Evolutionary conservation across 495 filamentous ascomycete genomes (phyloP).

Genomic region (Lindgomyces ingoldianus): DNA sequence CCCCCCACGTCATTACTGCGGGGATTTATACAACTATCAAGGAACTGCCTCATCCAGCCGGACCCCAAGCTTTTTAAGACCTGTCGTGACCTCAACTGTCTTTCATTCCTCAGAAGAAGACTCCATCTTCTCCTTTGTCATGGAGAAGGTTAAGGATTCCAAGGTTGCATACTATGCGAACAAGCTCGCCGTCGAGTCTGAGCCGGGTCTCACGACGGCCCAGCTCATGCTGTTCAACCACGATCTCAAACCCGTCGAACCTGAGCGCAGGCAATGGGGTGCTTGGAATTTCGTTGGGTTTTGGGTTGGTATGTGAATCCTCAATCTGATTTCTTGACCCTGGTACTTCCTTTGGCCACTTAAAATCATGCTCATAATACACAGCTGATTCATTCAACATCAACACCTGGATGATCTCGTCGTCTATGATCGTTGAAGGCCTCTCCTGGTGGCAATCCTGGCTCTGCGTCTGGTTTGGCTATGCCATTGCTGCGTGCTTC

Average conservation of each 20-base stretch:
- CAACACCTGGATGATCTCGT: slow-evolving; percentile 98
- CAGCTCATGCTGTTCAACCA: slow-evolving; percentile 89
- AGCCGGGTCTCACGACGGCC: slow-evolving; percentile 76
- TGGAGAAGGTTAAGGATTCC: slow-evolving; percentile 45
- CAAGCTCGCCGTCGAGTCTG: slow-evolving; percentile 69
- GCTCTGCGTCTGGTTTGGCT: slow-evolving; percentile 74
- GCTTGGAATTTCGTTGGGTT: slow-evolving; percentile 84
- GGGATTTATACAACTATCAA: slow-evolving; percentile 5
- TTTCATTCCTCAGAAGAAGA: slow-evolving; percentile 25
- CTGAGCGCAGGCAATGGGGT: slow-evolving; percentile 81
- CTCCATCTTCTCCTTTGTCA: slow-evolving; percentile 31
- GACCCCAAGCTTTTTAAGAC: slow-evolving; percentile 12
- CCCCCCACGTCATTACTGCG: slow-evolving; percentile 13
- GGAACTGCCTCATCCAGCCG: slow-evolving; percentile 1
- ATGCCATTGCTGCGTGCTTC: slow-evolving; percentile 73
- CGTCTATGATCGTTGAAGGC: slow-evolving; percentile 73
- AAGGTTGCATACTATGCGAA: slow-evolving; percentile 37
- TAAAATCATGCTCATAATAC: background rate
- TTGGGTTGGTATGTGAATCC: slow-evolving; percentile 34
- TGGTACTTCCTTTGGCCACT: background rate
- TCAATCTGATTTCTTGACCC: no score
- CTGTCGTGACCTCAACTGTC: slow-evolving; percentile 12
- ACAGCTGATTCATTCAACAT: slow-evolving; percentile 90
- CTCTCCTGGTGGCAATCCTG: slow-evolving; percentile 96
- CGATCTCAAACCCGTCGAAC: slow-evolving; percentile 89